A percentile compares a stretch with the other conserved stretches of the same genome.
phyloP scores from a whole-genome alignment of 2,329 filamentous ascomycete species.

The Emericellopsis atlantica region DNA sequence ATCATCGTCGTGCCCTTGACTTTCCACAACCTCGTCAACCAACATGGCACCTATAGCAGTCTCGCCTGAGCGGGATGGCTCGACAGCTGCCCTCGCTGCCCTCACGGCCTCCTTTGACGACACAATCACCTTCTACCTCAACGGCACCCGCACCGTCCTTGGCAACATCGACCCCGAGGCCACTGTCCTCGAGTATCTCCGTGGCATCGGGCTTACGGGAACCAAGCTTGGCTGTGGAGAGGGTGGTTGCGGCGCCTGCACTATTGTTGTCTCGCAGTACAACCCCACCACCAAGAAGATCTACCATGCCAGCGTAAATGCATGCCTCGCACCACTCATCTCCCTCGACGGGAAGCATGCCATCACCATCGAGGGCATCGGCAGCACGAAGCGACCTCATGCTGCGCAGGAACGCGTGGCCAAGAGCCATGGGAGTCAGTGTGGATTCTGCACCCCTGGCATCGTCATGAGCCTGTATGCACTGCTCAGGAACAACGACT shows the following conservation, averaged over 20 bases:
- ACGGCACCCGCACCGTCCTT: constrained; percentile 78
- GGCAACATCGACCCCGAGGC: constrained; percentile 84
- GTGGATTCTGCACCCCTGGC: constrained; percentile 87
- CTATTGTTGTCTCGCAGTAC: constrained; percentile 84
- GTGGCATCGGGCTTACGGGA: constrained; percentile 85
- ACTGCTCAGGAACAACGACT: constrained; percentile 70
- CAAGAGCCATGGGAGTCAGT: constrained; percentile 85
- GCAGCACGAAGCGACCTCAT: constrained; percentile 75
- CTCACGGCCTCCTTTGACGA: constrained; percentile 74
- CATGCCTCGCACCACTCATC: constrained; percentile 82
- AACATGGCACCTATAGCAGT: constrained; percentile 44
- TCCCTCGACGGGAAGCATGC: constrained; percentile 97
- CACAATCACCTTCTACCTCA: constrained; percentile 84
- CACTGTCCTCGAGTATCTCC: constrained; percentile 83
- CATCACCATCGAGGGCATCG: constrained; percentile 94
- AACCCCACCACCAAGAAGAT: constrained; percentile 88
- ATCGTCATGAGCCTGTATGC: constrained; percentile 98
- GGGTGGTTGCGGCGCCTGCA: constrained; percentile 93
- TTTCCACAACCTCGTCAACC: too few relatives aligned
- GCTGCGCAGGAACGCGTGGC: constrained; percentile 85
- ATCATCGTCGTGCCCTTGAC: too few relatives aligned
- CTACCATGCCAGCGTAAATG: constrained; percentile 95
- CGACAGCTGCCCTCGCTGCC: constrained; percentile 17
- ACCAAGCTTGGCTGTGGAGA: constrained; percentile 96
- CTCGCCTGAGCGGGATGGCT: constrained; percentile 29